Evolutionary conservation across 192 early-diverging fungal species (phyloP).

Genomic region (Gigaspora rosea): DNA sequence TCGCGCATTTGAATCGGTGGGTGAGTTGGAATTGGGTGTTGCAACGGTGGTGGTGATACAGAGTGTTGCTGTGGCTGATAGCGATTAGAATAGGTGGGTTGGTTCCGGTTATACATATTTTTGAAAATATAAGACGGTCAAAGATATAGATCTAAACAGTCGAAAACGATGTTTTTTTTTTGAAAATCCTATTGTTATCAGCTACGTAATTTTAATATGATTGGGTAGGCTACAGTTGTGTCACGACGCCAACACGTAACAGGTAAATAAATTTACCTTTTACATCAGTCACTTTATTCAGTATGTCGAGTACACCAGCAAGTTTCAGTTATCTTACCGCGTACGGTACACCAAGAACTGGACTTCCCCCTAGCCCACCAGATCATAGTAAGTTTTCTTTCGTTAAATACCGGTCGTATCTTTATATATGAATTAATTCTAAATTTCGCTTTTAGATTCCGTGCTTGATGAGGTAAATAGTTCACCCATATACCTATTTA

Average conservation of each 20-base stretch:
- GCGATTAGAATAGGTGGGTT: not conserved
- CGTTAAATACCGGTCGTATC: not conserved
- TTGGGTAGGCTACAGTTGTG: not conserved
- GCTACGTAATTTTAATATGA: not conserved
- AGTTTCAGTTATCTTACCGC: constrained; percentile 17
- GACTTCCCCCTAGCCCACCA: not conserved
- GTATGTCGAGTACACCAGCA: not conserved
- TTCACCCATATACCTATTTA: not conserved
- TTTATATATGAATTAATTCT: not conserved
- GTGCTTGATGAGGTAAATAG: constrained; percentile 10
- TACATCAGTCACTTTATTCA: not conserved
- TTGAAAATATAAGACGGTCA: not conserved
- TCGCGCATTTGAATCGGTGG: constrained; percentile 59
- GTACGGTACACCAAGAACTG: not conserved
- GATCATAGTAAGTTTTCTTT: constrained; percentile 20
- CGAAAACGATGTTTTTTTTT: not conserved
- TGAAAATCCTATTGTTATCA: too few relatives aligned
- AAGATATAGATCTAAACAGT: not conserved
- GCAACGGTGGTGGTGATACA: constrained; percentile 58
- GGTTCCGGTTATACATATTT: constrained; percentile 11
- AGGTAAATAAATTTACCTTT: too few relatives aligned
- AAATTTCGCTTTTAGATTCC: not conserved
- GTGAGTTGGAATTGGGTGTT: constrained; percentile 62
- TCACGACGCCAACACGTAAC: too few relatives aligned
- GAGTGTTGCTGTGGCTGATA: constrained; percentile 32